phyloP scores from a whole-genome alignment of 1,284 basidiomycete genomes.

The Rhodofomes roseus region DNA sequence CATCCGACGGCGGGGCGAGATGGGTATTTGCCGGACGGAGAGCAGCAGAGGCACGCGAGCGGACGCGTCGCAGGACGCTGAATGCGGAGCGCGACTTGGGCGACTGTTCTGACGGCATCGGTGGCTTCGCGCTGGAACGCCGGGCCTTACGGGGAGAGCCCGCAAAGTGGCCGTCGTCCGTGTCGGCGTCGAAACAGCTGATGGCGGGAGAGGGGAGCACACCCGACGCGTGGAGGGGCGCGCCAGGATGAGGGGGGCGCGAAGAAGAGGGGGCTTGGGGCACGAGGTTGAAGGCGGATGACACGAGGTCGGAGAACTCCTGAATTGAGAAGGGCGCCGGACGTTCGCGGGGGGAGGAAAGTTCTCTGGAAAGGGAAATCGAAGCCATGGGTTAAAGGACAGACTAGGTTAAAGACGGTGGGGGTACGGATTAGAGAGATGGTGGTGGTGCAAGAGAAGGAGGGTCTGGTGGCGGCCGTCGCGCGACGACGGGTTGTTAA shows the following conservation, averaged over 20 bases:
- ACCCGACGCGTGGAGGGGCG: constrained; percentile 6
- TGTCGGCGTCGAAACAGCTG: constrained; percentile 13
- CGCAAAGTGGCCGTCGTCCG: constrained; percentile 11
- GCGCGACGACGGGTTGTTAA: background rate
- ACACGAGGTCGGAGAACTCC: constrained; percentile 23
- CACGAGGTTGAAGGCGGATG: constrained; percentile 19
- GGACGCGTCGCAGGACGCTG: constrained; percentile 22
- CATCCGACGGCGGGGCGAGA: constrained; percentile 9
- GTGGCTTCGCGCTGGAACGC: background rate
- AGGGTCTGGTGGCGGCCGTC: constrained; percentile 1
- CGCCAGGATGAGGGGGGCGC: constrained; percentile 9
- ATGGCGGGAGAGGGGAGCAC: background rate
- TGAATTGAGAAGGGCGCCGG: constrained; percentile 19
- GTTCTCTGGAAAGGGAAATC: constrained; percentile 13
- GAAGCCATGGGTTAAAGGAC: constrained; percentile 7
- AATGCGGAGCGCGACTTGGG: constrained; percentile 17
- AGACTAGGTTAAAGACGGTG: constrained; percentile 9
- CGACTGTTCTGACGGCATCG: background rate
- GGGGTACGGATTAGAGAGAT: constrained; percentile 12
- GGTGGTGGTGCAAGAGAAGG: constrained; percentile 19
- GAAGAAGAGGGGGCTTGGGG: constrained; percentile 5
- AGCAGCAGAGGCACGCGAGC: constrained; percentile 25
- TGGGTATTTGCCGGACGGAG: constrained; percentile 16
- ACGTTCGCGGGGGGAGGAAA: constrained; percentile 6
- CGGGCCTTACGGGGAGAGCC: background rate